Evolutionary conservation across 2,329 filamentous ascomycete genomes (phyloP), one percentile per base, ranked within the genome.

Genomic region (Apiospora hydei): DNA sequence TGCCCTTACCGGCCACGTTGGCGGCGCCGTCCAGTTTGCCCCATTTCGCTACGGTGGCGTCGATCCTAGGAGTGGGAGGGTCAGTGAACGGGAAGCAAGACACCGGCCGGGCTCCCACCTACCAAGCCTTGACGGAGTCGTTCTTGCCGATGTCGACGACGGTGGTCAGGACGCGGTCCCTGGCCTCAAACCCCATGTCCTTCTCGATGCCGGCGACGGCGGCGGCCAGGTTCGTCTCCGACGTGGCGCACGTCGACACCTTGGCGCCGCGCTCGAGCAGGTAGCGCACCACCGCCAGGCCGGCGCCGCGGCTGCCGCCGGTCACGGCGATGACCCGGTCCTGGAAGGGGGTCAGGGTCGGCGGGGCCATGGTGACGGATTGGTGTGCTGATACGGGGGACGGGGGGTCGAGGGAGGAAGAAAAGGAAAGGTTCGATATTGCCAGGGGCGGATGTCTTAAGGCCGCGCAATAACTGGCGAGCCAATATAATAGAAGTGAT

Each of bases 1-100:
- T 43, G 5, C 11, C 4, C 34, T 18, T 30, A 79, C 82, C 82
- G 21, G 81, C 81, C 16, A 82, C 73, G 69, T 83, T 83, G 13
- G 80, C 82, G 21, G 81, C 80, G 2, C 79, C 81, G 10, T 81
- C 77, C 21, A 81, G 64, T 7, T 51, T 73, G 11, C 77, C 77
- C 5, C 79, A 83, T 70, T 73, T 77, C 10, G 72, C 71, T 26
- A 80, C 76, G 0, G 81, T 81, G 18, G 75, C 73, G 3, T 78
- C 73, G 49, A 82, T 81, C 81, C 81, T 57, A 8, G 24, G 30
- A 14, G 49, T 11, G 7, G 7, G 41, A 11, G 7, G 10, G 26
- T 30, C 4, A 57, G 51, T 30, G 13, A 57, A 57, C 2, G 51
- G 1, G 11, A 53, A 26, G 13, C 14, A 10, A 7, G n/a, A 24